These are phyloP conservation scores for Pisolithus sp. DNA, from an alignment of 768 basidiomycete genomes.

Conservation along the genomic window DNA sequence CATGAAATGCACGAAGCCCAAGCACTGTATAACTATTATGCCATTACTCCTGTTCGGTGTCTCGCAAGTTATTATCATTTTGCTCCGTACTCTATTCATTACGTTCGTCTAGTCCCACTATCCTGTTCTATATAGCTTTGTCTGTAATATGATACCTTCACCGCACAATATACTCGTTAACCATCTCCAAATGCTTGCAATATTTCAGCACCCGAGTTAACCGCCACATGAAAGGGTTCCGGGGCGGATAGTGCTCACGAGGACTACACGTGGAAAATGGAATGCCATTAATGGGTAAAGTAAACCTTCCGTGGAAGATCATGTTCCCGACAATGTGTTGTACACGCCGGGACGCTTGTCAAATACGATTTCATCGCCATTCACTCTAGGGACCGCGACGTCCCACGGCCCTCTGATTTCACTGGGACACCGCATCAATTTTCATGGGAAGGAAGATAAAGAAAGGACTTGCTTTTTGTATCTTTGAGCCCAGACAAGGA, in stretches of 20 bases:
- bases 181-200: not conserved
- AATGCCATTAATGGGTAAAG: slow-evolving; percentile 10
- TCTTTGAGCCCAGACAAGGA: slow-evolving; percentile 78
- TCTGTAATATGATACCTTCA: slow-evolving; percentile 36
- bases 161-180: slow-evolving; percentile 15
- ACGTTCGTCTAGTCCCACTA: slow-evolving; percentile 26
- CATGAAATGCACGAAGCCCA: slow-evolving; percentile 8
- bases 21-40: slow-evolving; percentile 25
- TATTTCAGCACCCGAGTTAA: not conserved
- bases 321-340: slow-evolving; percentile 18
- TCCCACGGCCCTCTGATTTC: slow-evolving; percentile 91
- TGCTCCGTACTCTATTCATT: slow-evolving; percentile 24
- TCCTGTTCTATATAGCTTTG: slow-evolving; percentile 30
- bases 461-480: slow-evolving; percentile 69
- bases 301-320: slow-evolving; percentile 20
- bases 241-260: slow-evolving; percentile 14
- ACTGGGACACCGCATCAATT: slow-evolving; percentile 34
- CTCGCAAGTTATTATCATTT: slow-evolving; percentile 16
- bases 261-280: slow-evolving; percentile 20
- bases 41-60: slow-evolving; percentile 20
- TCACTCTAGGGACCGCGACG: slow-evolving; percentile 70
- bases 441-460: slow-evolving; percentile 6
- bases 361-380: slow-evolving; percentile 37
- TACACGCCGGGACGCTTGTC: slow-evolving; percentile 18
- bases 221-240: too few relatives aligned